Evolutionary conservation across 176 grass and related monocot species (phyloP).

Genomic region (Tuctoria greenei): DNA sequence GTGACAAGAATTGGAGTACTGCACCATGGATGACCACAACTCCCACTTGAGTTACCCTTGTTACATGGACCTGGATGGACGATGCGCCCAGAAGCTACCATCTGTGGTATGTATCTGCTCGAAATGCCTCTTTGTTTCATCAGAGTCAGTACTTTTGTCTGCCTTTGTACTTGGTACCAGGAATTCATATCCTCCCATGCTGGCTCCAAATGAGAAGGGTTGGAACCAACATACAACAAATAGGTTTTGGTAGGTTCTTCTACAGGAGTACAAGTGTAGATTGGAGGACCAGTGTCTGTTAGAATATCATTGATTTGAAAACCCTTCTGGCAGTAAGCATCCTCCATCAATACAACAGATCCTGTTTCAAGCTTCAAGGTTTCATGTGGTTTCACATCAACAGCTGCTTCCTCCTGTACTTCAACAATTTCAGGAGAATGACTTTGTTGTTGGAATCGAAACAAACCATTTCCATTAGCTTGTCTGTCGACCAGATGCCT

Average conservation of each 20-base stretch:
- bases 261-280: conserved; percentile 67
- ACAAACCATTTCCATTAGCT: conserved; percentile 68
- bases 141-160: conserved; percentile 74
- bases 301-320: conserved; percentile 79
- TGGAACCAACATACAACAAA: conserved; percentile 81
- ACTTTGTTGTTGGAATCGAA: conserved; percentile 67
- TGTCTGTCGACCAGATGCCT: conserved; percentile 72
- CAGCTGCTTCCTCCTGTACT: conserved; percentile 60
- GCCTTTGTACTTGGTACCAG: conserved; percentile 94
- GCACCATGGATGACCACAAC: conserved; percentile 82
- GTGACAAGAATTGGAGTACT: conserved; percentile 83
- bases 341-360: conserved; percentile 80
- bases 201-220: conserved; percentile 81
- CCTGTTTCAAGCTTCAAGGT: conserved; percentile 78
- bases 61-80: conserved; percentile 75
- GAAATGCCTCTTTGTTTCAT: conserved; percentile 91
- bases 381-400: conserved; percentile 65
- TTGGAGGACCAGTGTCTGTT: conserved; percentile 62
- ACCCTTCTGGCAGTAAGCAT: conserved; percentile 60
- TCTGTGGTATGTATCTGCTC: conserved; percentile 78
- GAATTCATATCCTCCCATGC: conserved; percentile 97
- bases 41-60: conserved; percentile 60
- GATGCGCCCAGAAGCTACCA: conserved; percentile 66
- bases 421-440: conserved; percentile 95
- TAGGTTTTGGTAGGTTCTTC: conserved; percentile 62